phyloP scores from a whole-genome alignment of 1,284 basidiomycete genomes.

The Leccinum fallax region DNA sequence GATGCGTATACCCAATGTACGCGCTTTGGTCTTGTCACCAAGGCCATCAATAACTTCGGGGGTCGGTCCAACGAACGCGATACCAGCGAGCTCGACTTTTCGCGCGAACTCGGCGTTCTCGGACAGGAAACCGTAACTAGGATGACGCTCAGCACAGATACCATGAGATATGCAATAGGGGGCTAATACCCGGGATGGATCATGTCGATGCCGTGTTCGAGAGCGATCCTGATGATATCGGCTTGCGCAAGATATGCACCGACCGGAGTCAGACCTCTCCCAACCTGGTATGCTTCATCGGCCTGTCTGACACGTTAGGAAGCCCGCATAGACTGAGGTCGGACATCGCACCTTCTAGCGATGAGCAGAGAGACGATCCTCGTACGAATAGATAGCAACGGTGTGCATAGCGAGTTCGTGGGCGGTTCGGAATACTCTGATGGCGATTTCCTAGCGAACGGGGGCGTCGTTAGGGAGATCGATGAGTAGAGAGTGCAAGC shows the following conservation, averaged over 20 bases:
- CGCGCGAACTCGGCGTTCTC: conserved; percentile 96
- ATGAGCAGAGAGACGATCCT: conserved; percentile 97
- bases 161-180: conserved; percentile 5
- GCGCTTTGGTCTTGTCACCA: conserved; percentile 99
- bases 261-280: conserved; percentile 93
- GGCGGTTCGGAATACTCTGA: conserved; percentile 97
- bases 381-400: conserved; percentile 97
- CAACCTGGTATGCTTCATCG: conserved; percentile 98
- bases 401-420: conserved; percentile 99
- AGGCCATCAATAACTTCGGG: conserved; percentile 97
- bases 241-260: conserved; percentile 97
- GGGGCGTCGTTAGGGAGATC: conserved; percentile 5
- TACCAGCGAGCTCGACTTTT: conserved; percentile 96
- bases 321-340: conserved; percentile 1
- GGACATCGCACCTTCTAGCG: conserved; percentile 84
- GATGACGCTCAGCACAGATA: conserved; percentile 7
- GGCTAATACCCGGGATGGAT: conserved; percentile 87
- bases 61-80: conserved; percentile 95
- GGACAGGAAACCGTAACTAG: conserved; percentile 94
- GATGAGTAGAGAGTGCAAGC: conserved; percentile 3
- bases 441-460: conserved; percentile 88
- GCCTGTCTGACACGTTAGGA: conserved; percentile 69
- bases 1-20: conserved; percentile 67
- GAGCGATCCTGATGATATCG: conserved; percentile 92
- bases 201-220: conserved; percentile 99